Percentiles rank a stretch among this genome's conserved stretches.
phyloP scores from a whole-genome alignment of 352 stramenopile genomes.

The Phytophthora idaei region DNA sequence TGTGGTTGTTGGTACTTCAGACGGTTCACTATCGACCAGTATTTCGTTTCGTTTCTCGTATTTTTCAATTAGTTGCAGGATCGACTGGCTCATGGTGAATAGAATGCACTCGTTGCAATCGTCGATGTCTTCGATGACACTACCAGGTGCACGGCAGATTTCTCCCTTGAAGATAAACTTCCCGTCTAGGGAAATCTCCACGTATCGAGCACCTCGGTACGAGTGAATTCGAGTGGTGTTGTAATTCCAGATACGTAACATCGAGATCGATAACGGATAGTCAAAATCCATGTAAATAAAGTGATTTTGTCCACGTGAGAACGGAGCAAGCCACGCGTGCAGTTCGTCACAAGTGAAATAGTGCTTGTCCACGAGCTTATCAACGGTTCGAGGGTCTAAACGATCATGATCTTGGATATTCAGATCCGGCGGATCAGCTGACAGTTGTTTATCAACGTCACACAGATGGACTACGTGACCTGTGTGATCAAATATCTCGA shows the following conservation, averaged over 20 bases:
- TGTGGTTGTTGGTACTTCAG: neutral
- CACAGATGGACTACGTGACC: constrained; percentile 68
- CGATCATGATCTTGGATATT: constrained; percentile 83
- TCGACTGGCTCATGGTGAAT: constrained; percentile 79
- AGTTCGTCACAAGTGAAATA: constrained; percentile 89
- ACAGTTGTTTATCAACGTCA: constrained; percentile 72
- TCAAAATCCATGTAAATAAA: constrained; percentile 85
- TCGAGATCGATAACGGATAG: constrained; percentile 73
- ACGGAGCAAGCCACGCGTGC: constrained; percentile 90
- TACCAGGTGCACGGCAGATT: constrained; percentile 72
- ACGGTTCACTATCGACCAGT: neutral
- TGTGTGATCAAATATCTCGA: constrained; percentile 89
- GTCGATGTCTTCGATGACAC: constrained; percentile 60
- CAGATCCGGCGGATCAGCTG: constrained; percentile 79
- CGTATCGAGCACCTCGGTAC: constrained; percentile 67
- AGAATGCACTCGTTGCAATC: constrained; percentile 82
- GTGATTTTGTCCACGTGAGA: constrained; percentile 74
- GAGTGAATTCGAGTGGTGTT: constrained; percentile 84
- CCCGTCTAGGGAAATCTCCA: constrained; percentile 67
- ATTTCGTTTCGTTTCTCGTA: constrained; percentile 60
- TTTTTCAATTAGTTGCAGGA: constrained; percentile 83
- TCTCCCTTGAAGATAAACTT: constrained; percentile 84
- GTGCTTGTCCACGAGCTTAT: constrained; percentile 91
- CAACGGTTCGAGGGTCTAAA: constrained; percentile 77
- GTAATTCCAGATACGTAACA: constrained; percentile 92